Conservation (phyloP, 2,329 filamentous ascomycete genomes). For the Sclerotinia glacialis region DNA sequence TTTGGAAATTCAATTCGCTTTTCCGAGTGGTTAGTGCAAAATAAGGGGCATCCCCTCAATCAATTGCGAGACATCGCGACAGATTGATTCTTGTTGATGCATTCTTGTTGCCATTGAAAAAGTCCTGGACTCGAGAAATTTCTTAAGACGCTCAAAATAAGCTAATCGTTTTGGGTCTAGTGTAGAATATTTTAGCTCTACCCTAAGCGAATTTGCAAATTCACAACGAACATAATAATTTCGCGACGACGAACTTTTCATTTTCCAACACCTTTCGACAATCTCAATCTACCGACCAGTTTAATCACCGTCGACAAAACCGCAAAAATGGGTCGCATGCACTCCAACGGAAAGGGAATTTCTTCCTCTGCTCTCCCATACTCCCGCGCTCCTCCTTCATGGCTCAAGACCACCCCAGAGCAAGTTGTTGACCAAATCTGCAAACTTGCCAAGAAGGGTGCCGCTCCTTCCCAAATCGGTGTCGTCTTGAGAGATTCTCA, state of each 20-base stretch:
- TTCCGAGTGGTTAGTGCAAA: neutral
- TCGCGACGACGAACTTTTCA: conserved; percentile 19
- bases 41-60: neutral
- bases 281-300: conserved; percentile 22
- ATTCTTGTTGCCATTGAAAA: neutral
- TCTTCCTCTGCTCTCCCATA: conserved; percentile 93
- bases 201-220: conserved; percentile 15
- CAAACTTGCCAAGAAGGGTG: conserved; percentile 98
- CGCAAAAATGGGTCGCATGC: conserved; percentile 87
- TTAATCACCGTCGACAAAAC: conserved; percentile 32
- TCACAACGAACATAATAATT: conserved; percentile 10
- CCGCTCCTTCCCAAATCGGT: conserved; percentile 98
- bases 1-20: neutral
- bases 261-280: conserved; percentile 21
- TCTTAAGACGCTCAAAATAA: neutral
- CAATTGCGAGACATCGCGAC: neutral
- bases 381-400: conserved; percentile 86
- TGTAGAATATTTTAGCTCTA: neutral
- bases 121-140: conserved; percentile 5
- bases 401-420: conserved; percentile 98
- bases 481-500: conserved; percentile 97
- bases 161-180: conserved; percentile 11
- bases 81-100: neutral
- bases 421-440: conserved; percentile 99
- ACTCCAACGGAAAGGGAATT: conserved; percentile 99